A percentile compares a stretch with the other conserved stretches of the same genome.
phyloP scores from a whole-genome alignment of 2,329 filamentous ascomycete species.

The Fonsecaea multimorphosa region DNA sequence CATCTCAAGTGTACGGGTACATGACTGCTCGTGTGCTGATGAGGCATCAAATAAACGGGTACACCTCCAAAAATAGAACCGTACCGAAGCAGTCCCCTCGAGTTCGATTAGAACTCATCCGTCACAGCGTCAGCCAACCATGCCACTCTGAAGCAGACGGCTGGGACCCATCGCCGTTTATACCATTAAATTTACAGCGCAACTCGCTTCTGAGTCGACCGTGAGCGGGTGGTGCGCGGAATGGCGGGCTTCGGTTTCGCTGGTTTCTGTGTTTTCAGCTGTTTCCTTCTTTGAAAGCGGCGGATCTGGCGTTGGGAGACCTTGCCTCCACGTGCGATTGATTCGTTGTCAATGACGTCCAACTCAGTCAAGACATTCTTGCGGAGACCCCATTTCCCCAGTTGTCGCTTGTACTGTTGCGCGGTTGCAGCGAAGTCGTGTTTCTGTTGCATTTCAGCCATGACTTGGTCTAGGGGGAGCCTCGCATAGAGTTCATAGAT shows the following conservation, averaged over 20 bases:
- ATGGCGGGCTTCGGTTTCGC: neutral
- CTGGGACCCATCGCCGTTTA: neutral
- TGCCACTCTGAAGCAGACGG: neutral
- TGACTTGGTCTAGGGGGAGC: neutral
- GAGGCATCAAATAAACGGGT: neutral
- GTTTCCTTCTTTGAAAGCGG: neutral
- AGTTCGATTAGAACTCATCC: neutral
- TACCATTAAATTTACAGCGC: neutral
- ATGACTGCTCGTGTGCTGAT: neutral
- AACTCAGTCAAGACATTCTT: slow-evolving; percentile 2
- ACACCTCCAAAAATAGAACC: neutral
- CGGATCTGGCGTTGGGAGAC: slow-evolving; percentile 6
- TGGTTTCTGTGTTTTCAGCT: slow-evolving; percentile 4
- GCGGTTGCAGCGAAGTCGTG: slow-evolving; percentile 6
- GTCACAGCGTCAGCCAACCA: neutral
- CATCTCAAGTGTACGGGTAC: neutral
- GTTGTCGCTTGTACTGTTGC: slow-evolving; percentile 10
- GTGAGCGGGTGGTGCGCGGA: neutral
- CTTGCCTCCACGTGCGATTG: slow-evolving; percentile 8
- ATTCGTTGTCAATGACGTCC: slow-evolving; percentile 2
- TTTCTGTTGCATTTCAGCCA: slow-evolving; percentile 3
- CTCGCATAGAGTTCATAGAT: slow-evolving; percentile 1
- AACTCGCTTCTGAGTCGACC: neutral
- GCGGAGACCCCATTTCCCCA: slow-evolving; percentile 11
- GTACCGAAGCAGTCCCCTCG: neutral